Base-by-base conservation (phyloP, 768 basidiomycete species). In the Sarcomyxa edulis region DNA sequence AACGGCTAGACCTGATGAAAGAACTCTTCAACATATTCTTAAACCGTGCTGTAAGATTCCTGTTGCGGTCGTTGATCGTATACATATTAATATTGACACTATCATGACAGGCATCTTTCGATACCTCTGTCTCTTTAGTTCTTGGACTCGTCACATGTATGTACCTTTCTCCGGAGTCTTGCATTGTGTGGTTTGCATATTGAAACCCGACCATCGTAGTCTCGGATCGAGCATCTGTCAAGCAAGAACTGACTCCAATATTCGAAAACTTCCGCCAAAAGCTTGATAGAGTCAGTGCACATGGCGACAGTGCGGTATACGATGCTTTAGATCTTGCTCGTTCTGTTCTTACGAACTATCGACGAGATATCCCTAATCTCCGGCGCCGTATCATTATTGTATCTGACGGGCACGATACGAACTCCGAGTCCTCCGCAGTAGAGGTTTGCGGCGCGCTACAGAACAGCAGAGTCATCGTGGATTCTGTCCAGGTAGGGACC, bases 401-500 rank as follows among this genome's bases (percentile, higher is more conserved):
- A 0, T 52, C 57, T 4, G 57, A 59, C 32, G 57, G 57, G 1
- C 49, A 52, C 22, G 56, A 58, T 33, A 59, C 57, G 19, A 50
- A 40, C 36, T 56, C 53, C 1, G 32, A 30, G 21, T 28, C 24
- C 7, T 24, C 39, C 2, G 29, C 50, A 1, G 18, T 35, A n/a
- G 48, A 56, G 8, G 57, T 56, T 4, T 53, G 51, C 19, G 32
- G 23, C 10, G 42, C 48, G 0, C 27, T 56, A 7, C 50, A 55
- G 21, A 35, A 45, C 15, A 46, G 43, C 15, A 33, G 36, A 1
- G 43, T 59, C 20, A 39, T 50, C 6, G 57, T 59, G 3, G 57
- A 59, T 33, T 59, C 55, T 0, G 55, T 56, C 15, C 56, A 58
- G 37, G 56, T 58, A 6, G 56, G 56, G 7, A 11, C 39, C 8